These are phyloP conservation scores for Saccharata proteae DNA, from an alignment of 2,329 filamentous ascomycete genomes.

Conservation along the genomic window DNA sequence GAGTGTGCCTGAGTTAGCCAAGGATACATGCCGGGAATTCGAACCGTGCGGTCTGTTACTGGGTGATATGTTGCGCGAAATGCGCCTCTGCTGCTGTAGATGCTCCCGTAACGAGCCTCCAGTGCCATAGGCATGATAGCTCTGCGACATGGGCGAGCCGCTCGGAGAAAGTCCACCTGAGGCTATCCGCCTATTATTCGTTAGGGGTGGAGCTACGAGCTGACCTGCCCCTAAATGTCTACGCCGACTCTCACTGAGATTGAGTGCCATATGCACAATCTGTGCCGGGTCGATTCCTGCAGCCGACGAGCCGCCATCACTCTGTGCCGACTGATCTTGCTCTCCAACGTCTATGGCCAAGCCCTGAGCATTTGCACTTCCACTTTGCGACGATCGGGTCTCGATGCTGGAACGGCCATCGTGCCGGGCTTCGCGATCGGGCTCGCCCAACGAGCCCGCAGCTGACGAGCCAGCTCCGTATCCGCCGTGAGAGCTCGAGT, in stretches of 20 bases:
- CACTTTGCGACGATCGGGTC: slow-evolving; percentile 2
- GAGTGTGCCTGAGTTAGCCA: slow-evolving; percentile 2
- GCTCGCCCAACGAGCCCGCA: too few species aligned
- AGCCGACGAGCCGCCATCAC: slow-evolving; percentile 16
- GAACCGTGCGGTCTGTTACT: slow-evolving; percentile 20
- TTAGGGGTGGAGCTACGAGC: slow-evolving; percentile 38
- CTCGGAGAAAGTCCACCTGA: slow-evolving; percentile 29
- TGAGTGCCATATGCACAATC: slow-evolving; percentile 87
- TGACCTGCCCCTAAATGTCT: slow-evolving; percentile 48
- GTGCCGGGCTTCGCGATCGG: slow-evolving; percentile 15
- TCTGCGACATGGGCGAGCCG: slow-evolving; percentile 18
- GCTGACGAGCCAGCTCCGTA: slow-evolving; percentile 10
- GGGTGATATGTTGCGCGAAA: slow-evolving; percentile 50
- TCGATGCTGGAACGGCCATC: too few species aligned
- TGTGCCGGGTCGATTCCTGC: slow-evolving; percentile 69
- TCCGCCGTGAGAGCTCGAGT: slow-evolving; percentile 17
- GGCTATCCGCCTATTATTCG: slow-evolving; percentile 29
- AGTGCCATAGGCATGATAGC: slow-evolving; percentile 28
- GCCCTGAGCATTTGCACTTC: background rate
- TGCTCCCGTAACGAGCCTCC: slow-evolving; percentile 54
- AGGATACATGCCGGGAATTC: slow-evolving; percentile 17
- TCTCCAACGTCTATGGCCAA: slow-evolving; percentile 6
- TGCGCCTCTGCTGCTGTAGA: slow-evolving; percentile 57
- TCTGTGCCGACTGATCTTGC: slow-evolving; percentile 6
- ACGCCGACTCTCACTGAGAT: slow-evolving; percentile 68